Conservation (phyloP, 345 rosid genomes). For the Pistacia atlantica region DNA sequence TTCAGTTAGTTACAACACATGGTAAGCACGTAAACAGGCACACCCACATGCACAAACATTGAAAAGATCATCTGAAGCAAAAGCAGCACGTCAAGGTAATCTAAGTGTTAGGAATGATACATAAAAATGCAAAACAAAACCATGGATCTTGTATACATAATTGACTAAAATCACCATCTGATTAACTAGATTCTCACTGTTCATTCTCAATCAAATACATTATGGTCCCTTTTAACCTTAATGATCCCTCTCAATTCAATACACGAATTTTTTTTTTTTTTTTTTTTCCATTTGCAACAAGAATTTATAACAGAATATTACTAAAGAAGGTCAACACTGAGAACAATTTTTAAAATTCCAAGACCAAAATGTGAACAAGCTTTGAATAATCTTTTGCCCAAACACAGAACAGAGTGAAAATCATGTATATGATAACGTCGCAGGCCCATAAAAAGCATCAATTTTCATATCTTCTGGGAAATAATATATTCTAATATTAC, state of each 20-base stretch:
- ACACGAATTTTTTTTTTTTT: too few species aligned
- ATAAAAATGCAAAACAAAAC: neutral
- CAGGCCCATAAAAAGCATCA: neutral
- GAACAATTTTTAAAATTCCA: too few species aligned
- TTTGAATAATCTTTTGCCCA: too few species aligned
- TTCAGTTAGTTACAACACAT: slow-evolving; percentile 10
- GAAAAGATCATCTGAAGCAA: slow-evolving; percentile 9
- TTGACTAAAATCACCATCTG: neutral
- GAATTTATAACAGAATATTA: too few species aligned
- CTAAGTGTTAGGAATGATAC: neutral
- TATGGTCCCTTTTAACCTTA: neutral
- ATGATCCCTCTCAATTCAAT: too few species aligned
- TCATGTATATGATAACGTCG: too few species aligned
- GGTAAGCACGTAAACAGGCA: neutral
- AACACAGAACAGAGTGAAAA: neutral
- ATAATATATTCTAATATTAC: neutral
- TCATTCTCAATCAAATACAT: neutral
- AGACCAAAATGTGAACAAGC: too few species aligned
- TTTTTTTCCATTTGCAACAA: too few species aligned
- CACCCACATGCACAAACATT: neutral
- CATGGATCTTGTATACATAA: neutral
- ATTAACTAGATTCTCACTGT: neutral
- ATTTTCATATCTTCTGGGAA: neutral
- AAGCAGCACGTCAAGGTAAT: neutral
- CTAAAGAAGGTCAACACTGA: too few species aligned